Percentiles rank a stretch among this genome's conserved stretches.
Evolutionary conservation across 2,329 filamentous ascomycete genomes (phyloP).

Genomic region (Colletotrichum neosansevieriae): DNA sequence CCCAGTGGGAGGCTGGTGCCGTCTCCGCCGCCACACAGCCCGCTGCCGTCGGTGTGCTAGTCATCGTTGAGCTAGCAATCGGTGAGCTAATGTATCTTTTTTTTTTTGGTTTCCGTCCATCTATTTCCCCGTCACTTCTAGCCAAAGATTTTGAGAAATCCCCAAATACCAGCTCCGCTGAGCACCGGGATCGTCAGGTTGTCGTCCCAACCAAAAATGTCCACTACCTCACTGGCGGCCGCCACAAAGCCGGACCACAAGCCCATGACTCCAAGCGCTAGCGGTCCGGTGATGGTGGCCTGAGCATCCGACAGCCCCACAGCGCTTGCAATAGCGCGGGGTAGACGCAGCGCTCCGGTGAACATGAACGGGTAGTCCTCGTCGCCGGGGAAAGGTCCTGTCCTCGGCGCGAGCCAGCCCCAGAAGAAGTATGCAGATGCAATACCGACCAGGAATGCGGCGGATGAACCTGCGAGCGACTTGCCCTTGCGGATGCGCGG

Average conservation of each 20-base stretch:
- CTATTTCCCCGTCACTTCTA: conserved; percentile 48
- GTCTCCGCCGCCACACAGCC: conserved; percentile 26
- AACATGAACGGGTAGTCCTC: conserved; percentile 83
- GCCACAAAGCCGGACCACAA: conserved; percentile 90
- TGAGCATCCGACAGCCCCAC: conserved; percentile 72
- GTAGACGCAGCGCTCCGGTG: conserved; percentile 79
- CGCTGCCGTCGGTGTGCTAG: conserved; percentile 22
- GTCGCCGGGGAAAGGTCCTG: conserved; percentile 76
- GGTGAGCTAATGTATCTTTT: conserved; percentile 19
- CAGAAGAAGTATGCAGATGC: conserved; percentile 87
- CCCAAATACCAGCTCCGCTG: conserved; percentile 89
- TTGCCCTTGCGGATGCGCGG: conserved; percentile 87
- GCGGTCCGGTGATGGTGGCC: conserved; percentile 73
- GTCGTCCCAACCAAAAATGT: conserved; percentile 95
- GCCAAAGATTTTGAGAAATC: conserved; percentile 89
- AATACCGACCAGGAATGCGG: conserved; percentile 87
- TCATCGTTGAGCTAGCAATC: conserved; percentile 17
- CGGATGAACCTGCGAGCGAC: conserved; percentile 88
- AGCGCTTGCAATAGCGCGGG: conserved; percentile 65
- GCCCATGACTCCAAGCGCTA: conserved; percentile 85
- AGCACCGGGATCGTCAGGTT: conserved; percentile 96
- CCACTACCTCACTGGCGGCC: conserved; percentile 88
- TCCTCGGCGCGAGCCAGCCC: conserved; percentile 81
- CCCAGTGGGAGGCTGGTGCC: neutral
- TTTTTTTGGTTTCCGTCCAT: conserved; percentile 12